Conservation (phyloP, 768 basidiomycete genomes). For the Podaxis mareebaensis region DNA sequence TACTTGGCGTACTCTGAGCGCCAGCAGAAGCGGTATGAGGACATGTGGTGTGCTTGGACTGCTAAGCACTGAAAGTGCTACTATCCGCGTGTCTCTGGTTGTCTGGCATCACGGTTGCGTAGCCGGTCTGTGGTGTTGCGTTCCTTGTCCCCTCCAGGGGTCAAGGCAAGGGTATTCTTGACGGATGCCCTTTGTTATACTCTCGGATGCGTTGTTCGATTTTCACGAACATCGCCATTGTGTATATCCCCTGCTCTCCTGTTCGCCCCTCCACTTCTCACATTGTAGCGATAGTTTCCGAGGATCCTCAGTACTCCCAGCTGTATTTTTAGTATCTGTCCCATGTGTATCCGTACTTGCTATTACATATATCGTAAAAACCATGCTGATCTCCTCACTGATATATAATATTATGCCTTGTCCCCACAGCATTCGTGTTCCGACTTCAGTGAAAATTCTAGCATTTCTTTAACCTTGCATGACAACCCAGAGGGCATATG, state of each 20-base stretch:
- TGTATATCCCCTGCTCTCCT: not conserved
- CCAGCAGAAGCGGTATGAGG: slow-evolving; percentile 57
- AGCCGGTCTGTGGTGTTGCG: not conserved
- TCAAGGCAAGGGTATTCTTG: not conserved
- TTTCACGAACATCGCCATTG: not conserved
- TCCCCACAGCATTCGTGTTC: too few species aligned
- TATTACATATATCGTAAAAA: not conserved
- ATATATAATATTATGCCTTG: too few species aligned
- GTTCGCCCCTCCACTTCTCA: not conserved
- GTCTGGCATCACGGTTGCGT: not conserved
- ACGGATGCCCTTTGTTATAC: not conserved
- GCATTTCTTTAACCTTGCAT: not conserved
- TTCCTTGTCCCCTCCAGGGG: not conserved
- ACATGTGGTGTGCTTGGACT: slow-evolving; percentile 54
- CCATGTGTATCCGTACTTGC: slow-evolving; percentile 17
- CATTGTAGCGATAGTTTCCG: slow-evolving; percentile 16
- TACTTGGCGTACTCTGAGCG: slow-evolving; percentile 54
- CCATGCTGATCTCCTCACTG: not conserved
- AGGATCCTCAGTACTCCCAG: slow-evolving; percentile 10
- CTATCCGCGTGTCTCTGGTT: too few species aligned
- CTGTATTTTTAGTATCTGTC: slow-evolving; percentile 10
- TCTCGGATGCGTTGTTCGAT: not conserved
- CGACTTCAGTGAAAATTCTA: not conserved
- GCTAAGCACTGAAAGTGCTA: slow-evolving; percentile 23
- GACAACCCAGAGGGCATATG: not conserved